These are phyloP conservation scores for Fragaria vesca DNA, from an alignment of 306 rosid species.

Conservation along the genomic window DNA sequence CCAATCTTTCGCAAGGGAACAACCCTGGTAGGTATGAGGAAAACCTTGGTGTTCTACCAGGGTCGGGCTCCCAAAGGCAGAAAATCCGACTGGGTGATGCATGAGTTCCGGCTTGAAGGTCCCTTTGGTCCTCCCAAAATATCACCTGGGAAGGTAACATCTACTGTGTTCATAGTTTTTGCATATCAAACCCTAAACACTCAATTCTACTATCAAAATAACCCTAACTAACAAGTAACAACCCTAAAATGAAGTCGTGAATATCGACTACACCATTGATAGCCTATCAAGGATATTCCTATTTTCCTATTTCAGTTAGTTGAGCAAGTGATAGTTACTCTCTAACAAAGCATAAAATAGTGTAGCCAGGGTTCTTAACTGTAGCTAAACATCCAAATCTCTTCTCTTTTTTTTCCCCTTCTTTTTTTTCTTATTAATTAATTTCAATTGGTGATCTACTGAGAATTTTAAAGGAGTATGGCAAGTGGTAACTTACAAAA, in stretches of 20 bases:
- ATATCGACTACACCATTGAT: background rate
- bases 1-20: conserved; percentile 45
- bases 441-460: background rate
- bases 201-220: background rate
- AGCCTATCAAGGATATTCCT: background rate
- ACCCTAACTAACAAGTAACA: background rate
- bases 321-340: background rate
- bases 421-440: background rate
- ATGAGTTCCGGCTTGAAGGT: conserved; percentile 77
- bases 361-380: background rate
- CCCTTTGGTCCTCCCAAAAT: conserved; percentile 51
- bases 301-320: background rate
- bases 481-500: conserved; percentile 36
- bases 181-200: background rate
- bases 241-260: too few relatives aligned
- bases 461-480: conserved; percentile 1
- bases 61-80: conserved; percentile 96
- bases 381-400: background rate
- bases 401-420: background rate
- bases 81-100: conserved; percentile 94
- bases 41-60: conserved; percentile 88
- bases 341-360: background rate
- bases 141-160: conserved; percentile 58
- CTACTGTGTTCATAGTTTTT: background rate
- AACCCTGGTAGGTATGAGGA: conserved; percentile 82